Evolutionary conservation across 2,329 filamentous ascomycete genomes (phyloP).

Genomic region (Ceratocystiopsis sp.): DNA sequence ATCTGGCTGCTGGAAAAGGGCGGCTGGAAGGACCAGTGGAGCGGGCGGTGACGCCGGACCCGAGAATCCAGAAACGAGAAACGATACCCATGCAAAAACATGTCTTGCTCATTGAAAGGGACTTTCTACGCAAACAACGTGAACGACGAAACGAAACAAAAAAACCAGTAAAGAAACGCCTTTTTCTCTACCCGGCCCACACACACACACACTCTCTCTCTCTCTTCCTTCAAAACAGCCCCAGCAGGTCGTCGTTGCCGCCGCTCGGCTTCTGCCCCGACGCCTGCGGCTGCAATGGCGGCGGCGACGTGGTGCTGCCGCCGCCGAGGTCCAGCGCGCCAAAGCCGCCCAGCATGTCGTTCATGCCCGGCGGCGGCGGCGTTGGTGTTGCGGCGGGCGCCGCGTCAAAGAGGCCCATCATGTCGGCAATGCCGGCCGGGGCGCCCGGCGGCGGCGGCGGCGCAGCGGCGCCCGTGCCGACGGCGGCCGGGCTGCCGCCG

Average conservation of each 20-base stretch:
- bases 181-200: too few relatives aligned
- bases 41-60: conserved; percentile 26
- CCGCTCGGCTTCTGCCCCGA: conserved; percentile 18
- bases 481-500: conserved; percentile 40
- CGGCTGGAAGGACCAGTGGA: conserved; percentile 47
- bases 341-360: conserved; percentile 83
- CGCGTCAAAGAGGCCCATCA: conserved; percentile 55
- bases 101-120: too few relatives aligned
- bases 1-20: conserved; percentile 69
- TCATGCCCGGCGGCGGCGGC: conserved; percentile 38
- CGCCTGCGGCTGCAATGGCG: conserved; percentile 38
- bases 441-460: conserved; percentile 1
- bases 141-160: not conserved
- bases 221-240: conserved; percentile 29
- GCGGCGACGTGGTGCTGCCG: conserved; percentile 41
- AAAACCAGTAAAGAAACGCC: not conserved
- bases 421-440: conserved; percentile 39
- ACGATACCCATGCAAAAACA: too few relatives aligned
- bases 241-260: conserved; percentile 38
- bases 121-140: too few relatives aligned
- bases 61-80: too few relatives aligned
- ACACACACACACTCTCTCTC: not conserved
- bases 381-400: conserved; percentile 22
- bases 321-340: conserved; percentile 60
- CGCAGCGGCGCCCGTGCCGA: conserved; percentile 18